Base-by-base conservation (phyloP, 495 filamentous ascomycete species). In the Aspergillus bertholletiae region DNA sequence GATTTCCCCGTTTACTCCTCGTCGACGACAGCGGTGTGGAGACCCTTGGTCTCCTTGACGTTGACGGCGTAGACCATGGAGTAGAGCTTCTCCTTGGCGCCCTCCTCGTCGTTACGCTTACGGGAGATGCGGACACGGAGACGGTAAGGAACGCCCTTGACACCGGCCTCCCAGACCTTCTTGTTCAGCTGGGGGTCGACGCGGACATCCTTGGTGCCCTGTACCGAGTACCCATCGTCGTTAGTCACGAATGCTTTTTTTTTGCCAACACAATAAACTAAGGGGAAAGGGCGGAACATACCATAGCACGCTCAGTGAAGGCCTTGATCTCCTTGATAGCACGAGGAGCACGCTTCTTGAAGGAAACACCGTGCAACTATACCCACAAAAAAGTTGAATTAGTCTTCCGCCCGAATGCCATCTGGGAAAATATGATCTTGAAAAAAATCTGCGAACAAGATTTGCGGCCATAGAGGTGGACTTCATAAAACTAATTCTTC, bases 31-130 rank as follows among this genome's bases (percentile, higher is more conserved):
- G 87, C 83, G 55, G 94, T 97, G 68, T 88, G 86, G 62, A 98
- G 84, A 72, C 92, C 92, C 90, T 96, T 97, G 71, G 92, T 84
- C 80, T 93, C 88, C 90, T 96, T 97, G 64, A 97, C 94, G 78
- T 96, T 96, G 76, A 97, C 94, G 58, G 93, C 94, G 85, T 97
- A 92, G 69, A 98, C 95, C 80, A 95, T 96, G 74, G 86, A 91
- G 86, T 97, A 98, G 65, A 98, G 85, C 82, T 89, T 93, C 84
- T 98, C 87, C 84, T 94, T 94, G 66, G 94, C 93, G 65, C 89
- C 91, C 81, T 99, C 94, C 83, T 99, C 94, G 74, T 99, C 94
- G 83, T 99, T 99, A 84, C 94, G 92, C 87, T 96, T 94, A 74
- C 94, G 90, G 63, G 90, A 96, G 80, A 99, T 96, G 79, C 95